A percentile compares a stretch with the other conserved stretches of the same genome.
These are phyloP conservation scores for Botrytis fragariae DNA, from an alignment of 2,329 filamentous ascomycete species.

Conservation along the genomic window DNA sequence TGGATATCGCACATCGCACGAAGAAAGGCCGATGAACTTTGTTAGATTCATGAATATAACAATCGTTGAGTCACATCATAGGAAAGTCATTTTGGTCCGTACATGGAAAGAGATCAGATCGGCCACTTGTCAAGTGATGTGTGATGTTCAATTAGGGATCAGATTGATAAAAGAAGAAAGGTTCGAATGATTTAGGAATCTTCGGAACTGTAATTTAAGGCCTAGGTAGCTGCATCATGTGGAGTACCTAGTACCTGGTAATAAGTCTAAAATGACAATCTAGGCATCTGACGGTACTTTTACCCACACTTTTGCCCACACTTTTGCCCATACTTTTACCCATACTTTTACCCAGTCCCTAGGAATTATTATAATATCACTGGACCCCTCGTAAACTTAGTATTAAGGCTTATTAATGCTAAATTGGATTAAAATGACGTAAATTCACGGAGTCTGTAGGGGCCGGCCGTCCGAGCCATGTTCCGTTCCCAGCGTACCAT, in stretches of 20 bases:
- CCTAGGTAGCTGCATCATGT: background rate
- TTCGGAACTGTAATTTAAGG: background rate
- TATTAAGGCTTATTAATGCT: background rate
- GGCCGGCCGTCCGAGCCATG: background rate
- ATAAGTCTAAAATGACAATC: background rate
- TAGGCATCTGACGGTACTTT: background rate
- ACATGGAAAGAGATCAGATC: background rate
- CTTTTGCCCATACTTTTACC: too few species aligned
- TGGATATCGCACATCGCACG: background rate
- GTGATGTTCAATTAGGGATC: background rate
- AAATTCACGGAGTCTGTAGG: background rate
- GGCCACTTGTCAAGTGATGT: constrained; percentile 1
- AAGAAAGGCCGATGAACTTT: background rate
- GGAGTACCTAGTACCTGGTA: background rate
- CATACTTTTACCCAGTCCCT: too few species aligned
- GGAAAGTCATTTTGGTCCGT: background rate
- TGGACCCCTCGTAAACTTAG: background rate
- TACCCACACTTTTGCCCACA: too few species aligned
- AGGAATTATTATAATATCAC: background rate
- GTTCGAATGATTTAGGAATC: background rate
- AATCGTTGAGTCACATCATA: background rate
- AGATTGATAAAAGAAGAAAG: background rate
- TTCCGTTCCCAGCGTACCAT: background rate
- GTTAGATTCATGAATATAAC: background rate
- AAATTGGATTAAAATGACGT: constrained; percentile 3